Base-by-base conservation (phyloP, 306 rosid genomes). In the Cajanus cajan region DNA sequence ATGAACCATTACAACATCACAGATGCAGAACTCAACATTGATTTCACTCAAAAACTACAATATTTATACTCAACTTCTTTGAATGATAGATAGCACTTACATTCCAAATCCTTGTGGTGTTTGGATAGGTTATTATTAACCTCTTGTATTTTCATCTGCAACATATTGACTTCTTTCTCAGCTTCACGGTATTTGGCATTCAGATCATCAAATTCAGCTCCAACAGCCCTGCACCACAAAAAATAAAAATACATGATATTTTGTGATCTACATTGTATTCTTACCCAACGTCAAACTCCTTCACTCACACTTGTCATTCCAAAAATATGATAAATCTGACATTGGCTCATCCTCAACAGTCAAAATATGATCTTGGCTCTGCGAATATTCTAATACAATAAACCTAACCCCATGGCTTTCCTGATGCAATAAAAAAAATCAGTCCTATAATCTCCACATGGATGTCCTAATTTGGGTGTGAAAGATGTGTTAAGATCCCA, bases 121-220 rank as follows among this genome's bases (percentile, higher is more conserved):
- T 85, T 95, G 78, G 87, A 89, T 48, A 89, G 81, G 70, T 84
- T 91, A 82, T 57, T 86, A 55, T 88, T 83, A 73, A 85, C 90
- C 82, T 90, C 98, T 76, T 88, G 76, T 80, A 89, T 75, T 90
- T 91, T 95, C 81, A 86, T 86, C 88, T 88, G 94, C 87, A 89
- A 76, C 88, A 86, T 82, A 80, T 88, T 89, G 68, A 95, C 97
- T 87, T 90, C 98, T 84, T 84, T 92, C 86, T 92, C 97, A 31
- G 87, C 92, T 78, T 90, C 97, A 68, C 88, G 94, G 73, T 73
- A 91, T 78, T 92, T 95, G 19, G 82, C 81, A 80, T 86, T 87
- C 83, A 89, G 40, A 78, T 90, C 95, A 82, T 91, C 94, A 78
- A 82, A 88, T 88, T 95, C 98, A 71, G 71, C 78, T 43, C 73